phyloP scores from a whole-genome alignment of 768 basidiomycete species.

The Sarcomyxa edulis region DNA sequence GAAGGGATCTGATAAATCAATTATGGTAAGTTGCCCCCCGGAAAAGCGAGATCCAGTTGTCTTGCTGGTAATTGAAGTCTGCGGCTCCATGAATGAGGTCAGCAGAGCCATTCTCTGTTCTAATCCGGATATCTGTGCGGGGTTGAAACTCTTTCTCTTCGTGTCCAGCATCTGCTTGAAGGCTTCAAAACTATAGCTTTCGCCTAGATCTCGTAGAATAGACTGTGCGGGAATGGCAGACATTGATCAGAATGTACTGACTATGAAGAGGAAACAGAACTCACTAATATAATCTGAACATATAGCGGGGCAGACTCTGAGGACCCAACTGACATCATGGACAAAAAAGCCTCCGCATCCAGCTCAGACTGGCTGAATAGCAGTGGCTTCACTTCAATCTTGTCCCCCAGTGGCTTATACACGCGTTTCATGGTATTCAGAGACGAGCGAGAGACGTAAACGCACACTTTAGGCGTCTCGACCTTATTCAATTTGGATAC shows the following conservation, averaged over 20 bases:
- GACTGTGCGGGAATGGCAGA: slow-evolving; percentile 25
- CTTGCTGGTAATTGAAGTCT: no score
- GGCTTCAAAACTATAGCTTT: slow-evolving; percentile 43
- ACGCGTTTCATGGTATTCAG: slow-evolving; percentile 53
- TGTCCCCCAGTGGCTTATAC: slow-evolving; percentile 43
- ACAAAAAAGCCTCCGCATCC: slow-evolving; percentile 61
- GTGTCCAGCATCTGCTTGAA: slow-evolving; percentile 43
- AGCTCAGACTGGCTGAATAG: slow-evolving; percentile 53
- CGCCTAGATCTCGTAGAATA: slow-evolving; percentile 58
- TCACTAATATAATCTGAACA: slow-evolving; percentile 60
- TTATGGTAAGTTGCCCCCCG: slow-evolving; percentile 54
- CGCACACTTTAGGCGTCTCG: slow-evolving; percentile 28
- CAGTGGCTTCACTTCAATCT: slow-evolving; percentile 48
- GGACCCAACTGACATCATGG: slow-evolving; percentile 67
- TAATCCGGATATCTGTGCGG: slow-evolving; percentile 45
- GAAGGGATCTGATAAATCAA: slow-evolving; percentile 71
- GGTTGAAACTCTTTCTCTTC: slow-evolving; percentile 48
- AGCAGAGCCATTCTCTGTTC: slow-evolving; percentile 61
- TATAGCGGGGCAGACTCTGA: slow-evolving; percentile 61
- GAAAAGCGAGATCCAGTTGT: no score
- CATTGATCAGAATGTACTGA: not conserved
- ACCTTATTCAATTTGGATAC: slow-evolving; percentile 24
- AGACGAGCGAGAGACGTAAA: slow-evolving; percentile 58
- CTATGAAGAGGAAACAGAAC: slow-evolving; percentile 11
- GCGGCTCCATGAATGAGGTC: slow-evolving; percentile 49